Evolutionary conservation across 2,329 filamentous ascomycete species (phyloP), one percentile per base, ranked within the genome.

Genomic region (Scytalidium lignicola): DNA sequence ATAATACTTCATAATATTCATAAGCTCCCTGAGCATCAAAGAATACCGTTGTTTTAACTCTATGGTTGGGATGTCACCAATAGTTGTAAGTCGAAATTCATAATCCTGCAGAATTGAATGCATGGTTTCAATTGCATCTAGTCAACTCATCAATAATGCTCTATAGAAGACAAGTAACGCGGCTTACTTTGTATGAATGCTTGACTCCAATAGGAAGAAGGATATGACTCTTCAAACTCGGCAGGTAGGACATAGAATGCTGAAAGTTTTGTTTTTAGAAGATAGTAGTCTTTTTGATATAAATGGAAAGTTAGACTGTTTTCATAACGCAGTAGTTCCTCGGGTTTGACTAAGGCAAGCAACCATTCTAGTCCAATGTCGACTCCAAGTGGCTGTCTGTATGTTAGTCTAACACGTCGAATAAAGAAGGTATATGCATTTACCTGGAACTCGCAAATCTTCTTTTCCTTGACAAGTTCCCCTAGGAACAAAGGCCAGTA

Each of bases 281-380:
- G 23, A 46, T 54, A 51, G 32, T 54, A 40, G 10, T 47, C 44
- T 43, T 50, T 53, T 41, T 41, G 20, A 15, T 48, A 13, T 44
- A 56, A 26, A 52, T 48, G 43, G 37, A 53, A 40, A 41, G 72
- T 77, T 4, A 83, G 67, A 19, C 69, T 67, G 51, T 72, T 71
- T 57, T 81, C 77, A 54, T 76, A 77, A 4, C 62, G 66, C 13
- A 79, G 53, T 19, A 67, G 70, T 39, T 64, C 58, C 2, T 57
- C 64, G 3, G 80, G 78, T 55, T 78, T 79, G 40, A 74, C 70
- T 42, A 83, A 65, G 7, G 73, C 70, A 18, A 74, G 58, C 40
- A 78, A 56, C 74, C 80, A 82, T n/a, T 81, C 62, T 39, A 76
- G 73, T 3, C 74, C 63, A 9, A 76, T 58, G 8, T 69, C 72